Conservation (phyloP, 495 filamentous ascomycete genomes). For the Neurospora sp. region DNA sequence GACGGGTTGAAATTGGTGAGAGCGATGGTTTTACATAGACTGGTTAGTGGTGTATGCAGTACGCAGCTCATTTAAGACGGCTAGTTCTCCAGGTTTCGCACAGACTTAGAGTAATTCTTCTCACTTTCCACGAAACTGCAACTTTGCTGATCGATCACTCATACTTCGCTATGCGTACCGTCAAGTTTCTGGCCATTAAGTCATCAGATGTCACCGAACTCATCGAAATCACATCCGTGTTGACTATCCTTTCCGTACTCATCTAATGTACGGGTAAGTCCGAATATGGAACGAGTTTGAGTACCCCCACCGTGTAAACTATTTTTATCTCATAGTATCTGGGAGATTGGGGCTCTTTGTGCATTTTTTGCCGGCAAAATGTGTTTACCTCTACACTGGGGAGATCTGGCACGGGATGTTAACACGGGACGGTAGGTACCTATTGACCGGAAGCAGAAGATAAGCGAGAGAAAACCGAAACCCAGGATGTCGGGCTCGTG, state of each 20-base stretch:
- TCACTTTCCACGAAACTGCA: not conserved
- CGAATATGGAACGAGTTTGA: not conserved
- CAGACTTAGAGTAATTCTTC: not conserved
- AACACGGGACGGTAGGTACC: not conserved
- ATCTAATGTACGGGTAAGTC: not conserved
- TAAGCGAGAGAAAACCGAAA: not conserved
- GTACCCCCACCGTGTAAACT: not conserved
- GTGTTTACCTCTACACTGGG: not conserved
- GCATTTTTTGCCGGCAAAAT: not conserved
- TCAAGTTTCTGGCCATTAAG: not conserved
- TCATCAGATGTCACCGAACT: not conserved
- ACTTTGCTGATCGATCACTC: not conserved
- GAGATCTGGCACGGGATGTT: not conserved
- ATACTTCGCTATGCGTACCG: not conserved
- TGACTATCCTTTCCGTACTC: not conserved
- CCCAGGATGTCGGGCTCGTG: not conserved
- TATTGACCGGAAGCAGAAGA: not conserved
- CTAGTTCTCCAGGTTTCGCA: not conserved
- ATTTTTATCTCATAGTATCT: not conserved
- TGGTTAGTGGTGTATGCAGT: not conserved
- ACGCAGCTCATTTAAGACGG: not conserved
- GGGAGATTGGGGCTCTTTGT: not conserved
- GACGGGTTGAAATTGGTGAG: not conserved
- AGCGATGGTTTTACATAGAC: not conserved
- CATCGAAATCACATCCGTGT: not conserved